A percentile compares a stretch with the other conserved stretches of the same genome.
phyloP scores from a whole-genome alignment of 768 basidiomycete species.

The Lentinula sp. region DNA sequence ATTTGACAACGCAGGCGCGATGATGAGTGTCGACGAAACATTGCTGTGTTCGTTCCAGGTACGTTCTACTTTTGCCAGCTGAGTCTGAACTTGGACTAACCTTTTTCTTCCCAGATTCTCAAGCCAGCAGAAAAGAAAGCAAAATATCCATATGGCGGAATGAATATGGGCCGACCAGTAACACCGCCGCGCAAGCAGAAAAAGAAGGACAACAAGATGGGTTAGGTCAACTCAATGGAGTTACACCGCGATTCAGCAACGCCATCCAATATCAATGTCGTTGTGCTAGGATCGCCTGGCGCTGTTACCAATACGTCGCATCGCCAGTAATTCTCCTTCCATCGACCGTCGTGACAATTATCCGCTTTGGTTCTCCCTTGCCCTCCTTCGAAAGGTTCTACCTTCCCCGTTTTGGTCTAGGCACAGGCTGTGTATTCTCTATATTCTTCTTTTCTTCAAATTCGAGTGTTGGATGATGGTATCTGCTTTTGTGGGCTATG shows the following conservation, averaged over 20 bases:
- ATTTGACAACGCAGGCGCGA: constrained; percentile 98
- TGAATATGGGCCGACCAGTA: constrained; percentile 82
- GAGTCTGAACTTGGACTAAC: background rate
- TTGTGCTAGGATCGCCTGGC: background rate
- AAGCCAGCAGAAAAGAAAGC: constrained; percentile 99
- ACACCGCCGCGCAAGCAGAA: constrained; percentile 97
- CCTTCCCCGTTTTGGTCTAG: background rate
- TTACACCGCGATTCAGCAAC: constrained; percentile 2
- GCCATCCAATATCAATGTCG: background rate
- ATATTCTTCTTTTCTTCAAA: background rate
- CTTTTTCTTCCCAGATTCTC: constrained; percentile 59
- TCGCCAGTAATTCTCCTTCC: background rate
- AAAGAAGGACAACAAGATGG: constrained; percentile 86
- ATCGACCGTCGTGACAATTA: background rate
- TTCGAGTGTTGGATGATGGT: background rate
- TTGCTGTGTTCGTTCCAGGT: constrained; percentile 98
- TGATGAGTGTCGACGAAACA: constrained; percentile 99
- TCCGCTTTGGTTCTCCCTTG: background rate
- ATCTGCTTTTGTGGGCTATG: background rate
- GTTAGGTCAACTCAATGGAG: constrained; percentile 17
- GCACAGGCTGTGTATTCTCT: constrained; percentile 3
- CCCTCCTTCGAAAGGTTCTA: background rate
- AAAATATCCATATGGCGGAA: constrained; percentile 84
- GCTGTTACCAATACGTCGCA: background rate
- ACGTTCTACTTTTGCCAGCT: background rate